Conservation (phyloP, 345 rosid species). For the Linum lewisii region DNA sequence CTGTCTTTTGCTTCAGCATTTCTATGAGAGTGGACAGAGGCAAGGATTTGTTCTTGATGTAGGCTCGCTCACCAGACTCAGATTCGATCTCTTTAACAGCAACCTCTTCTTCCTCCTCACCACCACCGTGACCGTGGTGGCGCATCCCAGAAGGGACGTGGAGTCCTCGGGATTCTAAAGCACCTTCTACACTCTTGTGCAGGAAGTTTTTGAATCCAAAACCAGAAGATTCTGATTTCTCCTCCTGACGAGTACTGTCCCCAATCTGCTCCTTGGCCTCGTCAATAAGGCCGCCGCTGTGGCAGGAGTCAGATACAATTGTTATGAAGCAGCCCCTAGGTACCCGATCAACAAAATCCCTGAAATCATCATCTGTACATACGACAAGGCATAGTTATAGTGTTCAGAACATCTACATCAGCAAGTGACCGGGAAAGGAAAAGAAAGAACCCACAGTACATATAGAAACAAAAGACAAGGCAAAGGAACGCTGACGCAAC, state of each 20-base stretch:
- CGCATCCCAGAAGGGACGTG: conserved; percentile 40
- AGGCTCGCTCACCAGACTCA: conserved; percentile 28
- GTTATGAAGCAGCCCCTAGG: conserved; percentile 59
- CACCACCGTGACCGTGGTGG: conserved; percentile 24
- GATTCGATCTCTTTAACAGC: conserved; percentile 26
- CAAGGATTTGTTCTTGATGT: conserved; percentile 51
- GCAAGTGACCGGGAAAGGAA: too few species aligned
- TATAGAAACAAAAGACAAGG: too few species aligned
- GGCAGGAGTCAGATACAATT: conserved; percentile 86
- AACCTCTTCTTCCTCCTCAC: conserved; percentile 29
- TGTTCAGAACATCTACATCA: too few species aligned
- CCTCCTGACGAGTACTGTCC: conserved; percentile 48
- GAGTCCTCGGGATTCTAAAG: conserved; percentile 55
- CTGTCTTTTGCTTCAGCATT: conserved; percentile 79
- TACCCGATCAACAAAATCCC: conserved; percentile 63
- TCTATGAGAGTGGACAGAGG: conserved; percentile 84
- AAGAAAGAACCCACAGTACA: too few species aligned
- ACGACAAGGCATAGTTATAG: neutral
- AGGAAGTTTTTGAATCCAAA: conserved; percentile 45
- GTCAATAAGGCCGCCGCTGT: conserved; percentile 91
- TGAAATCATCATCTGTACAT: conserved; percentile 76
- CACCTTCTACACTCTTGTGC: conserved; percentile 34
- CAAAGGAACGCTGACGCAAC: too few species aligned
- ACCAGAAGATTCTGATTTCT: conserved; percentile 26
- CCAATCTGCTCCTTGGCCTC: conserved; percentile 95